phyloP scores from a whole-genome alignment of 257 asterid genomes.

The Eustoma russellianum region DNA sequence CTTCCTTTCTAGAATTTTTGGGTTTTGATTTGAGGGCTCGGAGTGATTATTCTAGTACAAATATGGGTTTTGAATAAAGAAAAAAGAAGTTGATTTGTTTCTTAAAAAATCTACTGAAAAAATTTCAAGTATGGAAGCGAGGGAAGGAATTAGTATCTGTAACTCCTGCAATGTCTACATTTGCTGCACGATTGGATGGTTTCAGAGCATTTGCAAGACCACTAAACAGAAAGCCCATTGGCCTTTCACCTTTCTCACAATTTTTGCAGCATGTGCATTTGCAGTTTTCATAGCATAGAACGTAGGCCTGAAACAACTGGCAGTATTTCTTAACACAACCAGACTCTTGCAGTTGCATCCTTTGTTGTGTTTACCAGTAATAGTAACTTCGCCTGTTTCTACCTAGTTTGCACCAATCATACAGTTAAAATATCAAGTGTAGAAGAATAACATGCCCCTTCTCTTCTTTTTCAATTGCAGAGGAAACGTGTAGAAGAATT shows the following conservation, averaged over 20 bases:
- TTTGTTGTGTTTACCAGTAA: constrained; percentile 32
- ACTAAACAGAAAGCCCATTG: constrained; percentile 31
- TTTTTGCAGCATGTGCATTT: constrained; percentile 68
- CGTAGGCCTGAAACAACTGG: constrained; percentile 70
- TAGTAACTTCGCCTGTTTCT: constrained; percentile 13
- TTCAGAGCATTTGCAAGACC: constrained; percentile 23
- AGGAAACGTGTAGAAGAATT: no score
- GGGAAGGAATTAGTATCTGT: constrained; percentile 28
- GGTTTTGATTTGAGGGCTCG: constrained; percentile 4
- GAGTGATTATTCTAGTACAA: neutral
- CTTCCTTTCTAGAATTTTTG: constrained; percentile 6
- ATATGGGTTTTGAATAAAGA: constrained; percentile 24
- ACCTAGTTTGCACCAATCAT: constrained; percentile 24
- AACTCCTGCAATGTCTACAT: constrained; percentile 44
- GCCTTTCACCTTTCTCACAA: constrained; percentile 61
- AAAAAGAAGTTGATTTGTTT: neutral
- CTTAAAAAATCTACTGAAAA: constrained; percentile 5
- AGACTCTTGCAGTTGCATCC: constrained; percentile 72
- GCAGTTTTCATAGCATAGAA: constrained; percentile 64
- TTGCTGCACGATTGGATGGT: constrained; percentile 29
- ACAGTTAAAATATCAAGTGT: constrained; percentile 10
- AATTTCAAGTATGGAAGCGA: constrained; percentile 39
- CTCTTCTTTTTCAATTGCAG: no score
- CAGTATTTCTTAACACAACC: constrained; percentile 79
- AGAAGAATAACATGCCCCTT: no score